phyloP scores from a whole-genome alignment of 2,329 filamentous ascomycete genomes.

The Aspergillus fumigatus region DNA sequence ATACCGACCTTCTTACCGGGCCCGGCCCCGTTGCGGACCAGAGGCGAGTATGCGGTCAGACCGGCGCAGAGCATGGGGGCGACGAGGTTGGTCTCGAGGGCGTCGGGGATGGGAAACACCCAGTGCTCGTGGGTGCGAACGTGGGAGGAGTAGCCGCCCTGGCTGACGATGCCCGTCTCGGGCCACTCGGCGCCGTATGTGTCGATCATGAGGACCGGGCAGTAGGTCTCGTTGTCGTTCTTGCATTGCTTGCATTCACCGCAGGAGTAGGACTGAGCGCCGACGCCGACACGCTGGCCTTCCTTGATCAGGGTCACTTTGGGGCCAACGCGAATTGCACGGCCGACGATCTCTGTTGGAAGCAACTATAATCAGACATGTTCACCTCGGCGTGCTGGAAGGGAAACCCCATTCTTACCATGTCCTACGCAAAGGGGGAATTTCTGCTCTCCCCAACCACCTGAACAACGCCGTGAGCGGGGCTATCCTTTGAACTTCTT shows the following conservation, averaged over 20 bases:
- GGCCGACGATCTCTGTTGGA: constrained; percentile 61
- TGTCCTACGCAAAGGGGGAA: constrained; percentile 52
- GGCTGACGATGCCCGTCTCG: constrained; percentile 61
- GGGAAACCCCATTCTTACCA: constrained; percentile 25
- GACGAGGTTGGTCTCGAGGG: constrained; percentile 54
- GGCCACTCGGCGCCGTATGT: constrained; percentile 51
- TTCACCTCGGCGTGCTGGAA: not conserved
- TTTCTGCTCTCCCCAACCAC: constrained; percentile 50
- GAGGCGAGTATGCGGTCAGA: constrained; percentile 71
- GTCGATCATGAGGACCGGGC: constrained; percentile 48
- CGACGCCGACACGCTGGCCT: constrained; percentile 64
- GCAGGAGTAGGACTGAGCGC: constrained; percentile 63
- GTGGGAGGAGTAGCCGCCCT: constrained; percentile 64
- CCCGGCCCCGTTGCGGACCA: constrained; percentile 68
- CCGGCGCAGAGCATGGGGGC: constrained; percentile 83
- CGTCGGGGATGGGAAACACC: constrained; percentile 65
- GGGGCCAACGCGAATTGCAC: constrained; percentile 61
- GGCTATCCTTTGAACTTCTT: not conserved
- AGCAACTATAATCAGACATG: not conserved
- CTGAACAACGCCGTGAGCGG: constrained; percentile 23
- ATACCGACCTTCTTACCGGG: constrained; percentile 53
- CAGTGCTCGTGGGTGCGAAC: constrained; percentile 74
- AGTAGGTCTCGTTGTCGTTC: constrained; percentile 65
- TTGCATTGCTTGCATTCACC: constrained; percentile 62
- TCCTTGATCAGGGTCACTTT: constrained; percentile 59